Conservation (phyloP, 495 filamentous ascomycete species). For the Talaromyces stipitatus region DNA sequence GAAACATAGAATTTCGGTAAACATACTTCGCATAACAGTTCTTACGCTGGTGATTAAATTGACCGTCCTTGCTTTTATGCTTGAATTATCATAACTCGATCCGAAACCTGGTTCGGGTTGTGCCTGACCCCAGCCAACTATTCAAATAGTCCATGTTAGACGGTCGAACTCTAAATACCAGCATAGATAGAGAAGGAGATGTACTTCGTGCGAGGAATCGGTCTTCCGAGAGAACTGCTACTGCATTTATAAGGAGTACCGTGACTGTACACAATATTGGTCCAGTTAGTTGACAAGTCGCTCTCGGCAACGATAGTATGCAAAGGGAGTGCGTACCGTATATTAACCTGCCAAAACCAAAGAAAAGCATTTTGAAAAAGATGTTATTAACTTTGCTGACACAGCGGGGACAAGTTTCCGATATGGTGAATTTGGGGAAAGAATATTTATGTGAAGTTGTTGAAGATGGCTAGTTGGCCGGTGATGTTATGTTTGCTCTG, state of each 20-base stretch:
- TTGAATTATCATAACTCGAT: slow-evolving; percentile 57
- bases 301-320: background rate
- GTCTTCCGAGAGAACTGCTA: slow-evolving; percentile 95
- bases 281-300: background rate
- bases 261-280: slow-evolving; percentile 47
- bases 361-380: slow-evolving; percentile 51
- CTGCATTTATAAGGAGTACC: slow-evolving; percentile 85
- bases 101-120: slow-evolving; percentile 69
- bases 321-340: slow-evolving; percentile 46
- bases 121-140: slow-evolving; percentile 74
- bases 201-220: slow-evolving; percentile 92
- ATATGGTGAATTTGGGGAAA: background rate
- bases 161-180: background rate
- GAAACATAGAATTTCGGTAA: background rate
- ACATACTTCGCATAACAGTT: slow-evolving; percentile 89
- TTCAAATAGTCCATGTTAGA: slow-evolving; percentile 7
- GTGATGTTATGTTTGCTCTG: slow-evolving; percentile 2
- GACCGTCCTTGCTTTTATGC: slow-evolving; percentile 79
- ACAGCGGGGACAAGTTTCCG: background rate
- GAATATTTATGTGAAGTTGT: background rate
- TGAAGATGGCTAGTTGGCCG: background rate
- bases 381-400: background rate
- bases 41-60: slow-evolving; percentile 86
- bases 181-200: slow-evolving; percentile 16
- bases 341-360: slow-evolving; percentile 64